Evolutionary conservation across 108 stramenopile species (phyloP).

Genomic region (Parmales sp.): DNA sequence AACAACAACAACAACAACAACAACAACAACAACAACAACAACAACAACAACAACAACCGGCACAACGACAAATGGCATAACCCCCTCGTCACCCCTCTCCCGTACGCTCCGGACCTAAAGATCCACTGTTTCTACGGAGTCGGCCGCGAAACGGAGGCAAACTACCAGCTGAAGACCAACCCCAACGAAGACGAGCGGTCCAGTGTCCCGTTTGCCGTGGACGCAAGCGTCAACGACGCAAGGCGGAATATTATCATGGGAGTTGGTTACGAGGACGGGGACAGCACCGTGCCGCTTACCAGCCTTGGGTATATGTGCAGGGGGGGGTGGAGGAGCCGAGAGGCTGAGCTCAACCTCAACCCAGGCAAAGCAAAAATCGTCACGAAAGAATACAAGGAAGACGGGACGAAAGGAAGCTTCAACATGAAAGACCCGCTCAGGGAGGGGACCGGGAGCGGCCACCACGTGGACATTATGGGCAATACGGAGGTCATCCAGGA

Average conservation of each 20-base stretch:
- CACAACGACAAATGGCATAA: slow-evolving; percentile 49
- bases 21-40: too few species aligned
- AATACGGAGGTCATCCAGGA: slow-evolving; percentile 62
- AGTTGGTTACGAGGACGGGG: slow-evolving; percentile 57
- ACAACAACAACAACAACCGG: too few species aligned
- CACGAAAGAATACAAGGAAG: slow-evolving; percentile 59
- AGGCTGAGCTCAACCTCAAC: slow-evolving; percentile 39
- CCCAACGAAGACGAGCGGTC: slow-evolving; percentile 32
- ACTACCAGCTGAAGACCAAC: slow-evolving; percentile 57
- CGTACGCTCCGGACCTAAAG: slow-evolving; percentile 66
- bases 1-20: too few species aligned
- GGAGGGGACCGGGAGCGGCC: slow-evolving; percentile 54
- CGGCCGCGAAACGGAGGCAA: slow-evolving; percentile 61
- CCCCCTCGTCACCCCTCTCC: slow-evolving; percentile 53
- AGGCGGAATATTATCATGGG: slow-evolving; percentile 43
- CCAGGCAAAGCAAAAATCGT: slow-evolving; percentile 47
- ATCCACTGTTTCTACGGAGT: slow-evolving; percentile 78
- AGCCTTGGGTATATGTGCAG: slow-evolving; percentile 73
- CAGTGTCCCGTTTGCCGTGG: slow-evolving; percentile 43
- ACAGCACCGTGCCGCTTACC: slow-evolving; percentile 69
- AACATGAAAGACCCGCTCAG: slow-evolving; percentile 57
- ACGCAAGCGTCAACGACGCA: slow-evolving; percentile 43
- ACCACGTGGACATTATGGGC: slow-evolving; percentile 82
- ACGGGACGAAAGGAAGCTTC: slow-evolving; percentile 22
- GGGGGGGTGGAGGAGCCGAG: slow-evolving; percentile 42